Conservation (phyloP, 306 rosid species). For the Psophocarpus tetragonolobus region DNA sequence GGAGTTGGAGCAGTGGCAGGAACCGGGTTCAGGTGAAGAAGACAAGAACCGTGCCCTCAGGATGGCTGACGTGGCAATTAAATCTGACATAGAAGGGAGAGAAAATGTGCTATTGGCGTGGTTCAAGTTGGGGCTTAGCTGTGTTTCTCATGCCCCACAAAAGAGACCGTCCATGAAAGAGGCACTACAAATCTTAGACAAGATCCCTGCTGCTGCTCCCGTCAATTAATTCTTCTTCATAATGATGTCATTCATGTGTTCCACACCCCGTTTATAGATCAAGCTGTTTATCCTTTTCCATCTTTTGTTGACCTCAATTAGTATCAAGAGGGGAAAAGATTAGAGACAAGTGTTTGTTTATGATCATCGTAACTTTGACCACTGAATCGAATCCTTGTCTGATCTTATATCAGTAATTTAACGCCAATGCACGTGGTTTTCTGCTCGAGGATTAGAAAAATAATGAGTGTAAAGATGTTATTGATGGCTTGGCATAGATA, state of each 20-base stretch:
- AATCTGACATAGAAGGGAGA: conserved; percentile 58
- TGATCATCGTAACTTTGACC: conserved; percentile 26
- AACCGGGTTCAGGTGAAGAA: conserved; percentile 45
- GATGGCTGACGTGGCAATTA: conserved; percentile 61
- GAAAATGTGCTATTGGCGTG: conserved; percentile 56
- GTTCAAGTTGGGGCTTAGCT: conserved; percentile 72
- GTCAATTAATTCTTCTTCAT: conserved; percentile 20
- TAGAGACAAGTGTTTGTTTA: conserved; percentile 31
- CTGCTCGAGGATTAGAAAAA: background rate
- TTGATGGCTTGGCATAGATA: background rate
- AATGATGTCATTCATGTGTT: conserved; percentile 15
- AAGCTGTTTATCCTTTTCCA: conserved; percentile 2
- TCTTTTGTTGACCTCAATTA: conserved; percentile 43
- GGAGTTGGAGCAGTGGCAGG: conserved; percentile 61
- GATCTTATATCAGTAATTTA: background rate
- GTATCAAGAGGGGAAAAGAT: conserved; percentile 20
- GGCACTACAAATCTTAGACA: conserved; percentile 66
- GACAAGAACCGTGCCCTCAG: conserved; percentile 57
- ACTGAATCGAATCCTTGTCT: conserved; percentile 34
- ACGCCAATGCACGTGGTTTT: background rate
- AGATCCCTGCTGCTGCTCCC: conserved; percentile 12
- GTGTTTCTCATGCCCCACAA: conserved; percentile 65
- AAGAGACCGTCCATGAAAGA: conserved; percentile 92
- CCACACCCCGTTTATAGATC: conserved; percentile 31
- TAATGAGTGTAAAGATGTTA: background rate